Evolutionary conservation across 331 rosid species (phyloP), one percentile per base, ranked within the genome.

Genomic region (Phaseolus coccineus): DNA sequence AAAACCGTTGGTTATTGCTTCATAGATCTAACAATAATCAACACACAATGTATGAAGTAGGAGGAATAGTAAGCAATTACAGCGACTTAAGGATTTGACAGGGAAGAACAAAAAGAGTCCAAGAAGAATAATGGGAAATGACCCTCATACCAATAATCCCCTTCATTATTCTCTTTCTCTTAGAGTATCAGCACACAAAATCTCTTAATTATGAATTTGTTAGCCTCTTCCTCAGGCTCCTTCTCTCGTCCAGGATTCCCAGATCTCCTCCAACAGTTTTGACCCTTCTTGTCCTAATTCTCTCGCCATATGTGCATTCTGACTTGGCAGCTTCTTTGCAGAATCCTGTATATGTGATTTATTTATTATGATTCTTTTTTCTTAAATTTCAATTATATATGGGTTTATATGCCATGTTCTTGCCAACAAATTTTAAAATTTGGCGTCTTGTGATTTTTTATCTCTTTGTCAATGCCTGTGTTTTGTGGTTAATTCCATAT

Each of bases 391-490:
- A 61, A 46, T 51, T 50, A 16, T 71, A 28, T 37, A 15, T 14
- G 27, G 10, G 12, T 11, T 6, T 28, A 28, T 55, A 7, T 37
- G 48, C 9, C 55, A 27, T 66, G 40, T 65, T 39, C 40, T 31
- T 13, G 39, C 11, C 30, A 37, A 8, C 42, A 77, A 37, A 8
- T 51, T 65, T 77, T 25, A 69, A 31, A 78, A 69, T 31, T 22
- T 28, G 52, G 39, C 16, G 42, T 40, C 31, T 19, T 70, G 77
- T 33, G 27, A 56, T 53, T 46, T 35, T 31, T 5, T 22, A 77
- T 51, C 53, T 35, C 6, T 27, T 4, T 64, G 28, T 25, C 19
- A 4, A 2, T 53, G 57, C 16, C 15, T 52, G 12, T 77, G 74
- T 66, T 53, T 39, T 25, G 8, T 67, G 7, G 24, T 84, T 79